These are phyloP conservation scores for Pachysandra terminalis DNA, from an alignment of 164 flowering plant species.

Conservation along the genomic window DNA sequence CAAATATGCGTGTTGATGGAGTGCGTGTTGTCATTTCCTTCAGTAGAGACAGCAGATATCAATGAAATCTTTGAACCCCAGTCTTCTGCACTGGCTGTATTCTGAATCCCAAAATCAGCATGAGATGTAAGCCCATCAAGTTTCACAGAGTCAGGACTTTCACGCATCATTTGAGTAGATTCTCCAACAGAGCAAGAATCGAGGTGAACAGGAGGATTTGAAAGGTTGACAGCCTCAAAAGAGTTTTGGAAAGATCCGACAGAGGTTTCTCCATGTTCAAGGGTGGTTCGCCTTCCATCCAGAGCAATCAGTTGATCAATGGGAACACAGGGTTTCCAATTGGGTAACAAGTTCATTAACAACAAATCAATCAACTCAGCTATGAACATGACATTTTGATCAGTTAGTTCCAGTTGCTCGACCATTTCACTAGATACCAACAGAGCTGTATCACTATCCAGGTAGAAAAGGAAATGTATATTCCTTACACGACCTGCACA, in stretches of 20 bases:
- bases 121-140: conserved; percentile 20
- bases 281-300: conserved; percentile 18
- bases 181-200: conserved; percentile 19
- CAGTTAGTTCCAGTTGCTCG: conserved; percentile 70
- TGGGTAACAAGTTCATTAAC: conserved; percentile 49
- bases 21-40: conserved; percentile 17
- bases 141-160: conserved; percentile 12
- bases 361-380: conserved; percentile 72
- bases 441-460: conserved; percentile 67
- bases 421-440: conserved; percentile 87
- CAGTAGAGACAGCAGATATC: conserved; percentile 33
- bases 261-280: conserved; percentile 14
- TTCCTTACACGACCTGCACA: conserved; percentile 69
- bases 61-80: conserved; percentile 31
- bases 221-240: conserved; percentile 16
- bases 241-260: conserved; percentile 20
- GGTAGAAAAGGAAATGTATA: conserved; percentile 65
- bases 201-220: conserved; percentile 11
- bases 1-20: conserved; percentile 16
- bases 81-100: conserved; percentile 18
- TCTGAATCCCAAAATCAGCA: conserved; percentile 18
- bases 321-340: conserved; percentile 51
- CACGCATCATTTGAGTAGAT: conserved; percentile 13
- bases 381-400: conserved; percentile 67
- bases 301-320: conserved; percentile 29